Evolutionary conservation across 164 flowering plant species (phyloP).

Genomic region (Annona cherimola): DNA sequence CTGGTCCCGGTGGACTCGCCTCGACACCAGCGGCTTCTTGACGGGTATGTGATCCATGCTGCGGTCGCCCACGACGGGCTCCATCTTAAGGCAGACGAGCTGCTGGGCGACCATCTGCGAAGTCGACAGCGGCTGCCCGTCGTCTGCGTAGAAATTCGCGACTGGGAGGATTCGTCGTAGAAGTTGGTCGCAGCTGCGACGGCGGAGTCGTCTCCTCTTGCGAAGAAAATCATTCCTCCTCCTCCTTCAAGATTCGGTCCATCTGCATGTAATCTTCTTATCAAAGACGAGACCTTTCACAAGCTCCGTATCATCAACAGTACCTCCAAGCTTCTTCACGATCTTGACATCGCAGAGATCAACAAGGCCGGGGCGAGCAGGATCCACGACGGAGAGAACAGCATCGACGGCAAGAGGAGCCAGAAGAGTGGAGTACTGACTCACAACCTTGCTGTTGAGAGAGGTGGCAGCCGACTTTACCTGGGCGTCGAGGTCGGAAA

Average conservation of each 20-base stretch:
- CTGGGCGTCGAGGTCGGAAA: constrained; percentile 71
- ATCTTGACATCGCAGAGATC: constrained; percentile 82
- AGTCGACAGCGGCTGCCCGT: too few species aligned
- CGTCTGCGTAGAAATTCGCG: too few species aligned
- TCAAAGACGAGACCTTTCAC: constrained; percentile 81
- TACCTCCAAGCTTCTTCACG: constrained; percentile 86
- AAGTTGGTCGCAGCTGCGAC: too few species aligned
- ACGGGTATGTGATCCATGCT: too few species aligned
- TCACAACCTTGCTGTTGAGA: constrained; percentile 80
- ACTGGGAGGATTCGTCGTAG: too few species aligned
- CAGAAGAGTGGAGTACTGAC: constrained; percentile 81
- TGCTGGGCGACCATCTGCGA: too few species aligned
- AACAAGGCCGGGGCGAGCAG: constrained; percentile 59
- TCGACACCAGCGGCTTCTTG: too few species aligned
- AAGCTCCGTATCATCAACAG: constrained; percentile 84
- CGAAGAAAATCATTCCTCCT: constrained; percentile 12
- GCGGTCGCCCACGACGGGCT: too few species aligned
- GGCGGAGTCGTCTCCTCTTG: too few species aligned
- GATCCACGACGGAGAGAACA: constrained; percentile 76
- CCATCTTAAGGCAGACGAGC: too few species aligned
- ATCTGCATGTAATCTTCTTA: constrained; percentile 93
- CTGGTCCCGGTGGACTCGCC: too few species aligned
- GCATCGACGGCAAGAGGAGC: constrained; percentile 91
- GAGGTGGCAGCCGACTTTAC: constrained; percentile 76
- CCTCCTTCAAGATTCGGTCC: constrained; percentile 94